These are phyloP conservation scores for Cladosporium oxysporum DNA, from an alignment of 2,329 filamentous ascomycete species.

Conservation along the genomic window DNA sequence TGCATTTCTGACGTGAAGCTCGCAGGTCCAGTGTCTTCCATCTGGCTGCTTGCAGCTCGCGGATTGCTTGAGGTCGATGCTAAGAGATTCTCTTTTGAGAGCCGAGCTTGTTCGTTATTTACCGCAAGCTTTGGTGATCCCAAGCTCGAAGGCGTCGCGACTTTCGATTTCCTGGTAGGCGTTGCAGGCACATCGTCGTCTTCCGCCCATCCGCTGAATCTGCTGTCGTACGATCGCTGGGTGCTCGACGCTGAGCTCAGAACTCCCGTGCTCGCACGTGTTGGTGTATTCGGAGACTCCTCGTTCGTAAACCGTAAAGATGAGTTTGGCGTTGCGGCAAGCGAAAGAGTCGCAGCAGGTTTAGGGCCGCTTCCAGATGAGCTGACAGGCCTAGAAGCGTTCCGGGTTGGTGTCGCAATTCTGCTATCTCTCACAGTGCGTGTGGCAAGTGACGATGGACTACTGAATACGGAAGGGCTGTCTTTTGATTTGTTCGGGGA, in stretches of 20 bases:
- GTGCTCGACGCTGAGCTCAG: background rate
- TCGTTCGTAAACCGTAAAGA: background rate
- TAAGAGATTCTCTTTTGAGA: background rate
- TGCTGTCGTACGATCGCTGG: slow-evolving; percentile 8
- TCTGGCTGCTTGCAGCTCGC: background rate
- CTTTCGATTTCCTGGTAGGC: slow-evolving; percentile 4
- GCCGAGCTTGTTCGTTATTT: background rate
- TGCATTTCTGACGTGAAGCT: background rate
- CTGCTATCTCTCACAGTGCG: background rate
- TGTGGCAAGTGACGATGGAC: background rate
- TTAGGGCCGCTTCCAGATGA: background rate
- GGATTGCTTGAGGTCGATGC: background rate
- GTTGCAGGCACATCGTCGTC: slow-evolving; percentile 4
- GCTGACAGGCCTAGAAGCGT: background rate
- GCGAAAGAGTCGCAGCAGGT: background rate
- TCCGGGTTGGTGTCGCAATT: background rate
- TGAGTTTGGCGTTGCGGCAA: slow-evolving; percentile 4
- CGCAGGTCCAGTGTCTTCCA: background rate
- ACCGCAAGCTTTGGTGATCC: background rate
- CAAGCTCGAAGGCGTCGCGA: background rate
- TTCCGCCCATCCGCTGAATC: slow-evolving; percentile 15
- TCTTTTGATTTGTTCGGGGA: background rate
- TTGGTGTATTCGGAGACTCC: background rate
- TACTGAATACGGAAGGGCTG: slow-evolving; percentile 1
- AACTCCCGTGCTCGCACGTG: background rate